These are phyloP conservation scores for Fusarium stilboides DNA, from an alignment of 2,329 filamentous ascomycete genomes.

Conservation along the genomic window DNA sequence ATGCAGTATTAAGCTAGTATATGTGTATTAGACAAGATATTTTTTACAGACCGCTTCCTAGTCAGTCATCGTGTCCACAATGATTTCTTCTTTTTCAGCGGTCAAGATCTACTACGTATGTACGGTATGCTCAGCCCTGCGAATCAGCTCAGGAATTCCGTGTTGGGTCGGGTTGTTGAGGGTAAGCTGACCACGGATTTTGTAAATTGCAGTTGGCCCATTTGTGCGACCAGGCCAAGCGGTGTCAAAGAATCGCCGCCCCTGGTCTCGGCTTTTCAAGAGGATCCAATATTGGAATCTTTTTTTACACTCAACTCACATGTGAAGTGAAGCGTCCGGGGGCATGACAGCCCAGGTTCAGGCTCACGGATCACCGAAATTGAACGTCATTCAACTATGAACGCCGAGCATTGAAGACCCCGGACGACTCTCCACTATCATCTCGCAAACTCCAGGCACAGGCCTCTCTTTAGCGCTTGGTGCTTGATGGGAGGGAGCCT, in stretches of 20 bases:
- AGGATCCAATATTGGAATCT: constrained; percentile 4
- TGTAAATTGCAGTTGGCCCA: constrained; percentile 41
- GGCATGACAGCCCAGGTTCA: constrained; percentile 42
- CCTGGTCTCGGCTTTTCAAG: constrained; percentile 42
- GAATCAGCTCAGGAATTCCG: constrained; percentile 12
- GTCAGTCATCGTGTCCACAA: constrained; percentile 18
- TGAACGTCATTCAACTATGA: constrained; percentile 49
- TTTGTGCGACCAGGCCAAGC: constrained; percentile 31
- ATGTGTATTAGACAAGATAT: constrained; percentile 14
- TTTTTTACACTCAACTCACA: constrained; percentile 22
- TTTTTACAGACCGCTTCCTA: constrained; percentile 3
- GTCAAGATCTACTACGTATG: constrained; percentile 38
- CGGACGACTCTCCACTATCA: constrained; percentile 42
- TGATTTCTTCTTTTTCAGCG: constrained; percentile 43
- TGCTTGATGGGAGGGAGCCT: constrained; percentile 26
- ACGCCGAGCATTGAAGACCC: constrained; percentile 30
- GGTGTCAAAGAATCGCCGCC: constrained; percentile 30
- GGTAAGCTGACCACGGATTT: constrained; percentile 39
- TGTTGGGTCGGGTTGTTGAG: constrained; percentile 32
- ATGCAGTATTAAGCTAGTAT: constrained; percentile 17
- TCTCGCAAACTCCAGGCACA: constrained; percentile 12
- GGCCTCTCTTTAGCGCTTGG: constrained; percentile 13
- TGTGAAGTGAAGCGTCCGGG: constrained; percentile 9
- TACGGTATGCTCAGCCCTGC: constrained; percentile 31
- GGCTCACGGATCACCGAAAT: constrained; percentile 46